Conservation (phyloP, 768 basidiomycete genomes). For the Suillus spraguei region DNA sequence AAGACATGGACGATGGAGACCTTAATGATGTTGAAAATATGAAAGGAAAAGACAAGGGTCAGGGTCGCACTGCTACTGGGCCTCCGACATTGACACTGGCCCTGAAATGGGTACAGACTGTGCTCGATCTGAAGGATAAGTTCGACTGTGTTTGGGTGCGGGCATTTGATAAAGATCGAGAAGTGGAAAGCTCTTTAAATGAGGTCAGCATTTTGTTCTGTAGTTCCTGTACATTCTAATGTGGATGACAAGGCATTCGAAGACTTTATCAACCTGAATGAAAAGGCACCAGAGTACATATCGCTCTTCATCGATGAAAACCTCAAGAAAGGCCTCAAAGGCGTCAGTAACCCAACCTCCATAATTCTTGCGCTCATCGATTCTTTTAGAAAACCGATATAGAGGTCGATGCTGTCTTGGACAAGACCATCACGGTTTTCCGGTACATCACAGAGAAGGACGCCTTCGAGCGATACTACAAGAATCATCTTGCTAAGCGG, state of each 20-base stretch:
- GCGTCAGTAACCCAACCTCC: constrained; percentile 53
- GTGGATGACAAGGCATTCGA: constrained; percentile 74
- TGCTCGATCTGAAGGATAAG: constrained; percentile 89
- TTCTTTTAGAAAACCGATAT: constrained; percentile 77
- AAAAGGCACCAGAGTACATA: constrained; percentile 89
- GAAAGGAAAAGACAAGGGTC: constrained; percentile 52
- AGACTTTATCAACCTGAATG: constrained; percentile 86
- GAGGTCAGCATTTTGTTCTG: constrained; percentile 54
- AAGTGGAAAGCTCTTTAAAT: constrained; percentile 79
- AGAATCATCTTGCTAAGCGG: constrained; percentile 92
- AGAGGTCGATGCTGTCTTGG: constrained; percentile 87
- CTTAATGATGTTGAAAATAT: constrained; percentile 38
- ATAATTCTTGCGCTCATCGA: constrained; percentile 12
- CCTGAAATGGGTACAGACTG: constrained; percentile 91
- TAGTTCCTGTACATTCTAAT: constrained; percentile 11
- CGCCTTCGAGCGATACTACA: constrained; percentile 97
- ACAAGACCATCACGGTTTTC: constrained; percentile 97
- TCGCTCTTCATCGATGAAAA: constrained; percentile 98
- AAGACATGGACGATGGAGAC: constrained; percentile 37
- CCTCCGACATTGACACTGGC: constrained; percentile 58
- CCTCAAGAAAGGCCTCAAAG: constrained; percentile 91
- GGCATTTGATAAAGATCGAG: constrained; percentile 73
- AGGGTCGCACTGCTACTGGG: constrained; percentile 46
- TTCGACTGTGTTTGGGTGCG: constrained; percentile 76
- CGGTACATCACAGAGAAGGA: constrained; percentile 95